Evolutionary conservation across 2,329 filamentous ascomycete genomes (phyloP), one percentile per base, ranked within the genome.

Genomic region (Blastomyces gilchristii): DNA sequence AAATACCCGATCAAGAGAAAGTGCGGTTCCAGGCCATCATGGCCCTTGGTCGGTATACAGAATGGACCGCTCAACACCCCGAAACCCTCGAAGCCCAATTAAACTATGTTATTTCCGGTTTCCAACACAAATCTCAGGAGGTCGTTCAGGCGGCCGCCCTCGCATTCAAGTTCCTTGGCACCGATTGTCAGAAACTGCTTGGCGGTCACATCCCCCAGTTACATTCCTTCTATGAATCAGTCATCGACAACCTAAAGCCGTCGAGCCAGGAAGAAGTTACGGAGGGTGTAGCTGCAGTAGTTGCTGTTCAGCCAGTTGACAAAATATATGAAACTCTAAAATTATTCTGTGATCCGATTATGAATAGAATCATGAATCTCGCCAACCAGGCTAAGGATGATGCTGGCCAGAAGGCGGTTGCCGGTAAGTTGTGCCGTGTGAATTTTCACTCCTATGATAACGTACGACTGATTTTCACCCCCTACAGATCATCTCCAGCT

Each of bases 21-120:
- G 84, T 99, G n/a, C 90, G 92, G 8, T 99, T 99, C 76, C 93
- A 96, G 66, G 93, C 93, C 6, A 96, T 97, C 71, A 97, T 99
- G 91, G 92, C 95, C 2, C 83, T 99, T 28, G 94, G 91, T 47
- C 85, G 94, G 66, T 99, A 99, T 73, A 99, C 95, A 0, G 93
- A 97, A 75, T 99, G 94, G 94, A 99, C 95, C 0, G 86, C 94
- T 5, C 87, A 91, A 58, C 94, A 99, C 71, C 90, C 93, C 0
- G 91, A 97, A 64, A 96, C 93, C 56, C 81, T 99, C 9, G 89
- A 96, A 75, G 83, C 90, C 9, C 94, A 99, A 75, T 89, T 99
- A 72, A 91, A 91, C 71, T 99, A 96, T 77, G 96, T 99, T 71
- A 92, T 96, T 68, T 89, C 87, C 4, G 94, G 92, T 0, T 99